phyloP scores from a whole-genome alignment of 495 filamentous ascomycete species.

The Lasiosphaeriaceae sp. region DNA sequence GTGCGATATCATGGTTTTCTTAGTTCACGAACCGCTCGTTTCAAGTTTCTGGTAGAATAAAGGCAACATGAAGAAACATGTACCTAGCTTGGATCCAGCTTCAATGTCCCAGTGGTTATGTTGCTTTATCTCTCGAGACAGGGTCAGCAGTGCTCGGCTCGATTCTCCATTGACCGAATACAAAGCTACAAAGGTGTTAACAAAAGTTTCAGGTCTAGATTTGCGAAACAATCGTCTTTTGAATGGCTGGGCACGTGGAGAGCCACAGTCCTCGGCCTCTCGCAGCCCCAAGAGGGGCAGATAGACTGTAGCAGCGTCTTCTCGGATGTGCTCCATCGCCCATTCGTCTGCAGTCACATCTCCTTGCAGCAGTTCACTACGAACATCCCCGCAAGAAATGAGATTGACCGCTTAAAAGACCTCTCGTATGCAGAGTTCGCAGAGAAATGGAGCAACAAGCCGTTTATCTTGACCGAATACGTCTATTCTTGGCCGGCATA shows the following conservation, averaged over 20 bases:
- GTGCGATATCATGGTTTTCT: no score
- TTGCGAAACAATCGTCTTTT: constrained; percentile 38
- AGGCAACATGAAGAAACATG: no score
- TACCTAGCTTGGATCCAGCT: no score
- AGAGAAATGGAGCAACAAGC: constrained; percentile 68
- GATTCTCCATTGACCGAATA: not conserved
- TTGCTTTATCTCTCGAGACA: no score
- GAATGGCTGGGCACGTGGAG: constrained; percentile 86
- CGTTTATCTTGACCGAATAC: constrained; percentile 85
- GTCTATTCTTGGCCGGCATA: constrained; percentile 81
- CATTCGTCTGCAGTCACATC: constrained; percentile 84
- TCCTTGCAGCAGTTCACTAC: constrained; percentile 59
- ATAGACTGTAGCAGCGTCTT: constrained; percentile 77
- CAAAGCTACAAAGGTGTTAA: constrained; percentile 57
- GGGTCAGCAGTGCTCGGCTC: no score
- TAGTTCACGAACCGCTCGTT: no score
- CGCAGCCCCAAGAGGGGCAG: constrained; percentile 40
- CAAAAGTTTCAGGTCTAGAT: constrained; percentile 16
- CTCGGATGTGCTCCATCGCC: constrained; percentile 86
- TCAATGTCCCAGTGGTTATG: no score
- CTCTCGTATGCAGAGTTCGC: constrained; percentile 73
- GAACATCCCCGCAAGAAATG: constrained; percentile 68
- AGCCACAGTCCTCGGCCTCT: constrained; percentile 67
- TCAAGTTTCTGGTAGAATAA: no score
- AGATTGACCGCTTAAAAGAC: constrained; percentile 64